Evolutionary conservation across 169 alveolate genomes (phyloP).

Genomic region (Cryptosporidium baileyi): DNA sequence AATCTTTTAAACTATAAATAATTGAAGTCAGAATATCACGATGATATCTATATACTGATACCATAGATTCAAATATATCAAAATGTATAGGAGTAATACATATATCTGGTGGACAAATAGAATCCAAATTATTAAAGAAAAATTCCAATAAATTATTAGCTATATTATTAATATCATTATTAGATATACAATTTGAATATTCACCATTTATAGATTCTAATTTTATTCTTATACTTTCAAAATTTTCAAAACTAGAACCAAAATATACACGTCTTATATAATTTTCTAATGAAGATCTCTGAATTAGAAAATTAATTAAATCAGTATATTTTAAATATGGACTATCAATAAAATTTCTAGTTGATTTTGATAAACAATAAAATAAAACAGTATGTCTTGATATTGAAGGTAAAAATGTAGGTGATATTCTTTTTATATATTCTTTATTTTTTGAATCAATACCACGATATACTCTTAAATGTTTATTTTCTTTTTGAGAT

Average conservation of each 20-base stretch:
- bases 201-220: background rate
- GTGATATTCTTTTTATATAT: background rate
- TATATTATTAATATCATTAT: background rate
- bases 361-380: conserved; percentile 1
- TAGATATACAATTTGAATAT: background rate
- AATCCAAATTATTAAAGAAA: background rate
- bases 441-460: too few relatives aligned
- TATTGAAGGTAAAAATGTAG: background rate
- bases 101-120: background rate
- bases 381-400: background rate
- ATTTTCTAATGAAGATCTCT: background rate
- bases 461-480: background rate
- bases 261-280: conserved; percentile 20
- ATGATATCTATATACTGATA: conserved; percentile 28
- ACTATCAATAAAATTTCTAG: background rate
- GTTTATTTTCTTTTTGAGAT: background rate
- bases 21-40: background rate
- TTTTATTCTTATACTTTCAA: background rate
- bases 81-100: background rate
- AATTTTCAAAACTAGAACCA: conserved; percentile 28
- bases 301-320: conserved; percentile 13
- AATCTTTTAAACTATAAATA: background rate
- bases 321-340: background rate
- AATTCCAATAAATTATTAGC: background rate
- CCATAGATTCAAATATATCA: conserved; percentile 35